A percentile compares a stretch with the other conserved stretches of the same genome.
These are phyloP conservation scores for Vigna unguiculata DNA, from an alignment of 306 rosid species.

Conservation along the genomic window DNA sequence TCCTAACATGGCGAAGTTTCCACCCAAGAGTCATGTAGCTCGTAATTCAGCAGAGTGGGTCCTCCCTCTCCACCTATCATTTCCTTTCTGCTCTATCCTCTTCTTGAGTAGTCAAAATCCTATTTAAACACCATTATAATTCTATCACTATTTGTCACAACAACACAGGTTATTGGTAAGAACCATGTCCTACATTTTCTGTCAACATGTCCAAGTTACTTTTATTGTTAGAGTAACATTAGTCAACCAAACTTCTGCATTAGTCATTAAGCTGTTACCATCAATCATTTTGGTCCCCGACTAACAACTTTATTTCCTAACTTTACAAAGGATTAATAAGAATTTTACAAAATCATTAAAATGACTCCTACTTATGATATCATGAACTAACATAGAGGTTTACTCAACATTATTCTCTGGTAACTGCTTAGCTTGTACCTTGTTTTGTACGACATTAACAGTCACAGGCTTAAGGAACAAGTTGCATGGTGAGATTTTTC, in stretches of 20 bases:
- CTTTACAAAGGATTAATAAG: not conserved
- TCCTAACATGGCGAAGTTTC: conserved; percentile 35
- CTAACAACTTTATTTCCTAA: not conserved
- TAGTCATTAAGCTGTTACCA: not conserved
- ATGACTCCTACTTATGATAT: not conserved
- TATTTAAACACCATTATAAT: conserved; percentile 30
- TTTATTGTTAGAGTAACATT: not conserved
- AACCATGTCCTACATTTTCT: not conserved
- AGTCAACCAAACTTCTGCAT: not conserved
- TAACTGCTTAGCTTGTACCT: not conserved
- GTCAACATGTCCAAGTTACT: not conserved
- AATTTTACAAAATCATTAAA: not conserved
- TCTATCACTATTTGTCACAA: conserved; percentile 21
- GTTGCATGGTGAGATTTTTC: not conserved
- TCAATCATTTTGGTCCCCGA: not conserved
- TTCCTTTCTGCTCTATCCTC: conserved; percentile 39
- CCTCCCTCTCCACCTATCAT: not conserved
- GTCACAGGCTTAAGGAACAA: not conserved
- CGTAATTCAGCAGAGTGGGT: conserved; percentile 34
- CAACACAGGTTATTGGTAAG: not conserved
- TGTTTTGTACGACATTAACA: not conserved
- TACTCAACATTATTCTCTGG: too few species aligned
- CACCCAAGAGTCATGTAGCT: conserved; percentile 11
- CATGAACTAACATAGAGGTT: not conserved
- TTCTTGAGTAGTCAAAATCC: conserved; percentile 40